A percentile compares a stretch with the other conserved stretches of the same genome.
Conservation (phyloP, 1,139 yeast genomes). For the Yamadazyma blattariae region DNA sequence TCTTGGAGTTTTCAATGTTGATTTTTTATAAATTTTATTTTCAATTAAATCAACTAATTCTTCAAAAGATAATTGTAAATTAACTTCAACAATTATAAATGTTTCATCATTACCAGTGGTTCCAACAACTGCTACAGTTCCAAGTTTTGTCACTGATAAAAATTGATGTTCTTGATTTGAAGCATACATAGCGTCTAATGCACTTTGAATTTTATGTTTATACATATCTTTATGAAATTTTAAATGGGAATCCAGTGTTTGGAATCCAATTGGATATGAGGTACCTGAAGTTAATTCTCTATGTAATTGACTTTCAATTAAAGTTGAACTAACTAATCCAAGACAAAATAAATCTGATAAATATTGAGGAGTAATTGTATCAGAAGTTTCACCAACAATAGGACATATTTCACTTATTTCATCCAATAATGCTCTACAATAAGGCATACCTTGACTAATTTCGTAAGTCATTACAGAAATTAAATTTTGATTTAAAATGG, state of each 20-base stretch:
- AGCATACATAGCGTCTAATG: constrained; percentile 41
- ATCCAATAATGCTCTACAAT: constrained; percentile 34
- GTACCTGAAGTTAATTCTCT: constrained; percentile 44
- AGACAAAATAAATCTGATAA: constrained; percentile 41
- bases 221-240: constrained; percentile 22
- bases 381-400: constrained; percentile 39
- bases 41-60: constrained; percentile 18
- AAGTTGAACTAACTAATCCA: constrained; percentile 34
- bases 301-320: constrained; percentile 44
- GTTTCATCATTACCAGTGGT: constrained; percentile 46
- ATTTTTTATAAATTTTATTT: constrained; percentile 15
- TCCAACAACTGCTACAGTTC: constrained; percentile 44
- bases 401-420: constrained; percentile 34
- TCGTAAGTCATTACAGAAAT: constrained; percentile 29
- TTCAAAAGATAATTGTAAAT: constrained; percentile 12
- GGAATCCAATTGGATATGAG: constrained; percentile 45
- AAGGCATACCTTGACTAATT: constrained; percentile 38
- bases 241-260: constrained; percentile 21
- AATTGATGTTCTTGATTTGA: constrained; percentile 40
- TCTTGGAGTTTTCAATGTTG: constrained; percentile 17
- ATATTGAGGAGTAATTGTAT: constrained; percentile 47
- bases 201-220: constrained; percentile 26
- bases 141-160: constrained; percentile 41
- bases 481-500: neutral
- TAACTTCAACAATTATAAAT: constrained; percentile 32